phyloP scores from a whole-genome alignment of 345 rosid species.

The Trapa incisa region DNA sequence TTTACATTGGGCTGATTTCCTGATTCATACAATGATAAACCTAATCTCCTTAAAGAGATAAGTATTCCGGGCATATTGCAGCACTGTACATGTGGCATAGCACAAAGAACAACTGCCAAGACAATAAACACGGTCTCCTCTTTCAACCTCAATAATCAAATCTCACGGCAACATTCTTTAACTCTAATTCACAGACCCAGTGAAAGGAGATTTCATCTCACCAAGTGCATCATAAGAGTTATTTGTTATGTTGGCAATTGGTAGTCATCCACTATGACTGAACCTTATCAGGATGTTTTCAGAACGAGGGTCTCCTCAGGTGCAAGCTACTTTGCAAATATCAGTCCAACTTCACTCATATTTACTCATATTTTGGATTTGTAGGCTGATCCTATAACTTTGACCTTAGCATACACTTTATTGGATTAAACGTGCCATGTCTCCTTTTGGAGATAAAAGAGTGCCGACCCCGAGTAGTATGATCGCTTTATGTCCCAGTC shows the following conservation, averaged over 20 bases:
- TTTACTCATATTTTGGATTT: neutral
- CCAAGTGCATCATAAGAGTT: neutral
- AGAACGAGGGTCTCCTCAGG: neutral
- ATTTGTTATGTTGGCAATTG: neutral
- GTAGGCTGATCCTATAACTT: conserved; percentile 29
- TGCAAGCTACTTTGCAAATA: neutral
- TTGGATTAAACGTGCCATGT: conserved; percentile 43
- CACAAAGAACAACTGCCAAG: neutral
- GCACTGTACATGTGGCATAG: neutral
- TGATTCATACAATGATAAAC: neutral
- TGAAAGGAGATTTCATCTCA: too few species aligned
- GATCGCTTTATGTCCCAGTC: conserved; percentile 70
- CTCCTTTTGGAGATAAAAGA: conserved; percentile 18
- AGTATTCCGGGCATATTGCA: neutral
- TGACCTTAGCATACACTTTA: conserved; percentile 67
- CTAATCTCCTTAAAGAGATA: neutral
- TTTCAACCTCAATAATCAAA: neutral
- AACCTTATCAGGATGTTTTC: neutral
- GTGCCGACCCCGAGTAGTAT: conserved; percentile 22
- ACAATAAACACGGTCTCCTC: neutral
- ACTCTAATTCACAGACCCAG: neutral
- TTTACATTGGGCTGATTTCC: neutral
- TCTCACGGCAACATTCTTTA: neutral
- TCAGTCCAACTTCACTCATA: neutral
- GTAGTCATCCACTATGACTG: neutral